Conservation (phyloP, 2,329 filamentous ascomycete genomes). For the Chalara sp. region DNA sequence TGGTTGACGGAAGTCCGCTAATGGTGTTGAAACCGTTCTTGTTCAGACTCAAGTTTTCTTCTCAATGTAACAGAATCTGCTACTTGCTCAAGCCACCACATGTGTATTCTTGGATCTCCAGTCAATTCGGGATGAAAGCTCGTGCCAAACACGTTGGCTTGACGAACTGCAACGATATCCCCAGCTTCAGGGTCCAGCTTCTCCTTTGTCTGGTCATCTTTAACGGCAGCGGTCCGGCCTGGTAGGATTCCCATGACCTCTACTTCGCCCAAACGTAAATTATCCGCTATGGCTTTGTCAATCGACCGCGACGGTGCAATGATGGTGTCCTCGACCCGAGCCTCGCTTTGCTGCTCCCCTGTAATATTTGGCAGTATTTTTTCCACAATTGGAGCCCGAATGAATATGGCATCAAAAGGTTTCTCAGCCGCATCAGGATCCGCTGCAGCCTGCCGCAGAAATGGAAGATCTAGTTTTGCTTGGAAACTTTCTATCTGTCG, state of each 20-base stretch:
- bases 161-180: slow-evolving; percentile 82
- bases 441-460: slow-evolving; percentile 40
- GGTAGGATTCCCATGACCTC: slow-evolving; percentile 47
- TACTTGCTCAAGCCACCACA: slow-evolving; percentile 84
- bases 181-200: slow-evolving; percentile 38
- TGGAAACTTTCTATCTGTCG: slow-evolving; percentile 90
- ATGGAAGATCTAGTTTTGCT: slow-evolving; percentile 64
- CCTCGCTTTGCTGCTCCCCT: slow-evolving; percentile 29
- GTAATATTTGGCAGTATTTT: slow-evolving; percentile 51
- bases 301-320: slow-evolving; percentile 21
- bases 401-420: slow-evolving; percentile 84
- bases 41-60: too few species aligned
- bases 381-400: slow-evolving; percentile 89
- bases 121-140: slow-evolving; percentile 97
- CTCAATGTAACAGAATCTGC: too few species aligned
- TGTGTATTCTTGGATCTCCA: slow-evolving; percentile 78
- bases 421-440: slow-evolving; percentile 17
- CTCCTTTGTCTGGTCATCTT: slow-evolving; percentile 32
- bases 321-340: slow-evolving; percentile 34
- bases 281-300: slow-evolving; percentile 14
- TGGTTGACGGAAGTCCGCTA: too few species aligned
- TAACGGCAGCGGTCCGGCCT: slow-evolving; percentile 32
- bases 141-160: slow-evolving; percentile 88
- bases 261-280: slow-evolving; percentile 27
- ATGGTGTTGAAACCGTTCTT: too few species aligned